Evolutionary conservation across 1,284 basidiomycete species (phyloP).

Genomic region (Gomphus bonarii): DNA sequence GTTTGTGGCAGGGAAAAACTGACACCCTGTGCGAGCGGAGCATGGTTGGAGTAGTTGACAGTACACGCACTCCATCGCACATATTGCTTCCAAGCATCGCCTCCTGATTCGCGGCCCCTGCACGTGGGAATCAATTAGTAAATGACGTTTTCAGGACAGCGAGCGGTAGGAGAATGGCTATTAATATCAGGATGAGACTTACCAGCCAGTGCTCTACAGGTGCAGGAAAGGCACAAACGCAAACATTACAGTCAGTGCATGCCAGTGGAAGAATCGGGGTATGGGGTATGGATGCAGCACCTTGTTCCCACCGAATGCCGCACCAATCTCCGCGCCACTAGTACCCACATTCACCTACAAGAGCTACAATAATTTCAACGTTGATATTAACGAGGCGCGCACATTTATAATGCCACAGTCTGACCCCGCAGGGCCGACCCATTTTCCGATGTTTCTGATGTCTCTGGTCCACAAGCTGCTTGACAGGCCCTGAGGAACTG

Average conservation of each 20-base stretch:
- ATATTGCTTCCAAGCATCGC: conserved; percentile 95
- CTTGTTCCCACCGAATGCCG: conserved; percentile 92
- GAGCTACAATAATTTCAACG: background rate
- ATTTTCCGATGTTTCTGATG: conserved; percentile 73
- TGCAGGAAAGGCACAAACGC: conserved; percentile 19
- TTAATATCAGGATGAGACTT: conserved; percentile 21
- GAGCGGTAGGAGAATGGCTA: too few species aligned
- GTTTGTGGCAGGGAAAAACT: conserved; percentile 37
- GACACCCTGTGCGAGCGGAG: conserved; percentile 89
- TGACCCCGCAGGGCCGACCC: conserved; percentile 83
- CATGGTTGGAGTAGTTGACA: conserved; percentile 83
- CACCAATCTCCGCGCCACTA: conserved; percentile 88
- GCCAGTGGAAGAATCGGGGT: conserved; percentile 10
- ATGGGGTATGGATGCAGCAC: conserved; percentile 23
- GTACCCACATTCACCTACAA: conserved; percentile 83
- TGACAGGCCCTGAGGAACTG: conserved; percentile 83
- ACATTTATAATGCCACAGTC: conserved; percentile 85
- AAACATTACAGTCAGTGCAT: background rate
- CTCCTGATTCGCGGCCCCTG: conserved; percentile 94
- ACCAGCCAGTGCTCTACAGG: conserved; percentile 70
- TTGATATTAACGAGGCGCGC: conserved; percentile 16
- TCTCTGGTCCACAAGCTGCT: conserved; percentile 87
- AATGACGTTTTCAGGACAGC: background rate
- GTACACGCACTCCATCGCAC: conserved; percentile 86
- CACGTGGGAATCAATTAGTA: conserved; percentile 1